A percentile compares a stretch with the other conserved stretches of the same genome.
Conservation (phyloP, 1,284 basidiomycete species). For the Fomitiporia mediterranea region DNA sequence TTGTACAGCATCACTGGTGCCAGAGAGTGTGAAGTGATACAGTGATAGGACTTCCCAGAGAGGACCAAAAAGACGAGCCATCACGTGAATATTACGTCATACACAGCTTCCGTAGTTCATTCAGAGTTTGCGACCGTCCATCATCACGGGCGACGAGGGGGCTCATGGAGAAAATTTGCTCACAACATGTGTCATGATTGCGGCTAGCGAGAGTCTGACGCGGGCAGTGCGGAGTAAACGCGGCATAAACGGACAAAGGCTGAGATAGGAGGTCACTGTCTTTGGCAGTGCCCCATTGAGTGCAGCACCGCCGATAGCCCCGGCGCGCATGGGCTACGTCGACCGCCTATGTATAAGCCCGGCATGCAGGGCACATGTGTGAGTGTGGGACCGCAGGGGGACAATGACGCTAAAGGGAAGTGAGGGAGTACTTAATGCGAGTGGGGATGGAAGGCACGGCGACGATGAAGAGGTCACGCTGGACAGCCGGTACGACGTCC, state of each 20-base stretch:
- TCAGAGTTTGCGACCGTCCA: too few species aligned
- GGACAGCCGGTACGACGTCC: slow-evolving; percentile 1
- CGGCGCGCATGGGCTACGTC: neutral
- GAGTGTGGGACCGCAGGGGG: too few species aligned
- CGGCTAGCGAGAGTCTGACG: neutral
- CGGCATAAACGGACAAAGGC: slow-evolving; percentile 2
- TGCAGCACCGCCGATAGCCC: slow-evolving; percentile 2
- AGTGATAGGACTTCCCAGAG: too few species aligned
- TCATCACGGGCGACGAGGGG: slow-evolving; percentile 1
- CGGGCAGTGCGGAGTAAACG: neutral
- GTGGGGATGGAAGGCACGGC: neutral
- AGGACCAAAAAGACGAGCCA: neutral
- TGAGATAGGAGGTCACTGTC: slow-evolving; percentile 7
- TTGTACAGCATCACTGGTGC: too few species aligned
- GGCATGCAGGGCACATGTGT: neutral
- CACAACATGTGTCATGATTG: neutral
- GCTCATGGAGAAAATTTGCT: neutral
- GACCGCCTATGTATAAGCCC: too few species aligned
- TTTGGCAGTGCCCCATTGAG: slow-evolving; percentile 9
- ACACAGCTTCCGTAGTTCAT: neutral
- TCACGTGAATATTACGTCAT: neutral
- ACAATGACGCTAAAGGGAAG: neutral
- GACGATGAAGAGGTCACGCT: slow-evolving; percentile 1
- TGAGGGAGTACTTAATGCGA: neutral
- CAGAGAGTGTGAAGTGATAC: neutral